Base-by-base conservation (phyloP, 2,329 filamentous ascomycete genomes). In the Thielaviopsis musarum region DNA sequence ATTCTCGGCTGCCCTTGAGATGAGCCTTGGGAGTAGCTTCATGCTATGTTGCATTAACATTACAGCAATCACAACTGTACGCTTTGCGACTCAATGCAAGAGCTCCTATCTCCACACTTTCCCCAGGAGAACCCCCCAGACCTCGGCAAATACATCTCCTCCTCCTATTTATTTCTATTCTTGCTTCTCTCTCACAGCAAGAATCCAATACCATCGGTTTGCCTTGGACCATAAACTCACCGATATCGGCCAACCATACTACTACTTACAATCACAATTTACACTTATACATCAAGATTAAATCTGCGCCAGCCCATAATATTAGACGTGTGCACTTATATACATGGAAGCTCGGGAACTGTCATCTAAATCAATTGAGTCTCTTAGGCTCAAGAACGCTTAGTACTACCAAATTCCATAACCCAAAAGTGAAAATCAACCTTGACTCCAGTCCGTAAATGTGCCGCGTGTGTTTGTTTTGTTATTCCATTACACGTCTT, bases 361-460 rank as follows among this genome's bases (percentile, higher is more conserved):
- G 52, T 45, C 34, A 59, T 59, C 57, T 54, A 54, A 54, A 59
- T 52, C 52, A 55, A 55, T 55, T 55, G 57, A 55, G 51, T 59
- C 51, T 59, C 52, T 54, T 56, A 38, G 49, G 53, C 53, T 55
- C 53, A 53, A 57, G 52, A 38, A 53, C 26, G 45, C 57, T 52
- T 51, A 34, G 45, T 56, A 59, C 57, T 54, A 54, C 53, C 22
- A 52, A 56, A 55, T 52, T 17, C 19, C 15, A 38, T 24, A 56
- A 59, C n/a, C 30, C 30, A 49, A 3, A 59, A 41, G 21, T 21
- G 30, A 53, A 56, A 60, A 60, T 60, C 54, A 59, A 56, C 41
- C 58, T 38, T 56, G 53, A 59, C 53, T 51, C 58, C 53, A 56
- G 58, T 59, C 58, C 58, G 53, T 59, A 51, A 54, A 38, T 52